Base-by-base conservation (phyloP, 306 rosid genomes). In the Pyrus bretschneideri region DNA sequence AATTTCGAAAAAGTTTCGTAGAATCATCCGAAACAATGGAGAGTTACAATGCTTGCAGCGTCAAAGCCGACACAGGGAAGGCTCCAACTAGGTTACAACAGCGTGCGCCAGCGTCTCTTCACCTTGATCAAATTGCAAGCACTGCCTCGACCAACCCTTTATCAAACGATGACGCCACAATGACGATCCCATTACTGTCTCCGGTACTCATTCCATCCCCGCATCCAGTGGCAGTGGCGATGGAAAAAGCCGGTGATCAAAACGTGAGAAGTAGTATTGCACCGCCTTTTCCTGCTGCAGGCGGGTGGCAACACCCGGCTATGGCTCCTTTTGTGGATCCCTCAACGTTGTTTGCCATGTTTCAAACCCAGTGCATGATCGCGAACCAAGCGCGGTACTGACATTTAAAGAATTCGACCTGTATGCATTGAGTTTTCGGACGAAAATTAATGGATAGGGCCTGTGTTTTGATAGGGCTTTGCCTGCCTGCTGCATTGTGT, bases 221-320 rank as follows among this genome's bases (percentile, higher is more conserved):
- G 11, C 71, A 49, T 2, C 90, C 87, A 12, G 22, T 76, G 33
- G 65, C 64, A 22, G 93, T 79, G 27, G 67, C 38, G 18, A 17
- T 18, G 22, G 79, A 83, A 67, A 51, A 65, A 58, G 79, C 29
- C 12, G 38, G 29, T 23, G 76, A 73, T 9, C 40, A 73, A 11
- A 66, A 22, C 60, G 63, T 0, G 30, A 35, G 57, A 23, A 33
- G 40, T 35, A 42, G 70, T 10, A 19, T 42, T 59, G 22, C 76
- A 6, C 51, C 54, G 5, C 51, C 33, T 13, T 66, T 30, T 29
- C 63, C 44, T 21, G 40, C 76, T 27, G 52, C 81, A 12, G 71
- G 78, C 0, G 88, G 84, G 13, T 89, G 97, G 97, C 83, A 85
- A 73, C 89, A 90, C 73, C 92, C 93, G 22, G 90, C 90, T 9